Evolutionary conservation across 1,139 yeast species (phyloP), one percentile per base, ranked within the genome.

Genomic region (Candida albicans): DNA sequence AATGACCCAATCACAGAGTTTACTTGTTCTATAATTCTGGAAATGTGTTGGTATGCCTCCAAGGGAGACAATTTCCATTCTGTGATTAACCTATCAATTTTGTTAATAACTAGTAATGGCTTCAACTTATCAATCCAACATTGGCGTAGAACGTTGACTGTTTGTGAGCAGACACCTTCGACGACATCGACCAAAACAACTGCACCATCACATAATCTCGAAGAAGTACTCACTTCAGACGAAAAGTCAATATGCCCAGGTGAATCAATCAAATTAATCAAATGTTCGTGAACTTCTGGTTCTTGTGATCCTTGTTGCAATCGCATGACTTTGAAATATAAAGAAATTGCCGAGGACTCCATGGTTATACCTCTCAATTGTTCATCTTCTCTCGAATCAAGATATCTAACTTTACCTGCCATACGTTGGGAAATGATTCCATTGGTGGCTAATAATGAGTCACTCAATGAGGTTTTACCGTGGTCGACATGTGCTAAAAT

Each of bases 201-300:
- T 0, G 98, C 97, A 31, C 98, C 98, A 61, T 95, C 99, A 67
- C 98, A 95, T 40, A 95, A 70, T 58, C 99, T 75, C 2, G 98
- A 89, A 0, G 98, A 96, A 0, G 96, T 87, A 12, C 96, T 87
- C 0, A 95, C 99, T 60, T 95, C 99, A 7, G 95, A 86, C 1
- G 96, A 86, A 61, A 95, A 95, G 64, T 95, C 99, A 52, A 95
- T 90, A 59, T 95, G 99, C 8, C 99, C 99, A 0, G 99, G 99
- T 0, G 98, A 93, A 65, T 95, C 99, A 44, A 95, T 91, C 56
- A 95, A 75, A 58, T 95, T 95, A 61, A 95, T 85, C 45, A 93
- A 70, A 65, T 89, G 88, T 57, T 93, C 96, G 34, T 77, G 80
- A 29, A 84, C 77, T 26, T 70, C 67, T 0, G 70, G 65, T 14